These are phyloP conservation scores for Mycena indigotica DNA, from an alignment of 768 basidiomycete genomes.

Conservation along the genomic window DNA sequence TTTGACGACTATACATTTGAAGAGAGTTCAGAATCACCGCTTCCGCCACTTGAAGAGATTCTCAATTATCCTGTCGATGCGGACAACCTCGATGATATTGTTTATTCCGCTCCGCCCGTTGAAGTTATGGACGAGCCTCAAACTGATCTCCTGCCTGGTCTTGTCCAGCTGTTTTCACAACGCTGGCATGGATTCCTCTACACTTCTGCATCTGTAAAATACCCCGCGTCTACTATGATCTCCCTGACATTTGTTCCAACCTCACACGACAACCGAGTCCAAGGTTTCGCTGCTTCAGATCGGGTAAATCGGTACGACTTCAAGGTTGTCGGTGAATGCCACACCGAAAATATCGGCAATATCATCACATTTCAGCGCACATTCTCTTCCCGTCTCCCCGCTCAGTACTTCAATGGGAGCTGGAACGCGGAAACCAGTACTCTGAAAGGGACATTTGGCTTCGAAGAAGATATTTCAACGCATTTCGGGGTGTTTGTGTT, in stretches of 20 bases:
- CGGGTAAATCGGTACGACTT: constrained; percentile 12
- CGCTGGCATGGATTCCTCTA: constrained; percentile 15
- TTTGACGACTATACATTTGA: neutral
- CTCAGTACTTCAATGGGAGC: constrained; percentile 9
- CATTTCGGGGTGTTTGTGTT: constrained; percentile 24
- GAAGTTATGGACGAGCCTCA: neutral
- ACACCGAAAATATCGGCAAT: neutral
- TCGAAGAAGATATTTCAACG: neutral
- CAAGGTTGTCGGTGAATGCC: constrained; percentile 10
- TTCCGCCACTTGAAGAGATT: constrained; percentile 7
- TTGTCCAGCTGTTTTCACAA: constrained; percentile 1
- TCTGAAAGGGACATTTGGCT: constrained; percentile 2
- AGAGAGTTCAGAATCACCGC: neutral
- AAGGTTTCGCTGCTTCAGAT: constrained; percentile 10
- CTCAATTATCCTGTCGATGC: constrained; percentile 14
- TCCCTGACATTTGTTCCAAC: constrained; percentile 11
- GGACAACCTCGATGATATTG: neutral
- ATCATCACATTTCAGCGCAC: constrained; percentile 7
- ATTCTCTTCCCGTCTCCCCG: constrained; percentile 2
- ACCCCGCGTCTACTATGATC: constrained; percentile 9
- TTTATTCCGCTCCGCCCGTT: neutral
- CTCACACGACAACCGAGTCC: neutral
- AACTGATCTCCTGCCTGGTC: neutral
- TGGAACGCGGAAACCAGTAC: constrained; percentile 11
- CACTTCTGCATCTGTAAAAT: neutral